Conservation (phyloP, 75 land plant genomes). For the Picea sitchensis region DNA sequence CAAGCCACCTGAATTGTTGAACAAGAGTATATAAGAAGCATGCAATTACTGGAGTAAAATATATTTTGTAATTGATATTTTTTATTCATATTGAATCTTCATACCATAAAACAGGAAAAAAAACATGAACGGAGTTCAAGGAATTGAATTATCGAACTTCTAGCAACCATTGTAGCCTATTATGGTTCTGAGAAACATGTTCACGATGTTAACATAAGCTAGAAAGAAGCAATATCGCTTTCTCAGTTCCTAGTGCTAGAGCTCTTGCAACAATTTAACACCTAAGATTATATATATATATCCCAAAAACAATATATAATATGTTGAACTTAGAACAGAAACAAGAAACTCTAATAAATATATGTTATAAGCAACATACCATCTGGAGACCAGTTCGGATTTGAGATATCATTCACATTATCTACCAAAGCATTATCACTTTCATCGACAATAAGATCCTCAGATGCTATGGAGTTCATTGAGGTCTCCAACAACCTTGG, state of each 20-base stretch:
- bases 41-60: not conserved
- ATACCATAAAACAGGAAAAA: not conserved
- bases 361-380: not conserved
- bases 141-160: not conserved
- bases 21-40: not conserved
- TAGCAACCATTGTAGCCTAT: not conserved
- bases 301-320: not conserved
- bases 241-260: not conserved
- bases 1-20: not conserved
- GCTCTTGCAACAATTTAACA: not conserved
- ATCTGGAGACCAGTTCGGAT: not conserved
- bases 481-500: not conserved
- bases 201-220: not conserved
- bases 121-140: not conserved
- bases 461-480: not conserved
- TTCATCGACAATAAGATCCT: not conserved
- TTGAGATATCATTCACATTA: conserved; percentile 2
- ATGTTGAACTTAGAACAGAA: not conserved
- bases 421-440: not conserved
- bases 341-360: not conserved
- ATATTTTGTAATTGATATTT: not conserved
- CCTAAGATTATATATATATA: not conserved
- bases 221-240: not conserved
- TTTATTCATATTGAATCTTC: not conserved
- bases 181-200: not conserved